Evolutionary conservation across 345 rosid species (phyloP), one percentile per base, ranked within the genome.

Genomic region (Xanthoceras sorbifolium): DNA sequence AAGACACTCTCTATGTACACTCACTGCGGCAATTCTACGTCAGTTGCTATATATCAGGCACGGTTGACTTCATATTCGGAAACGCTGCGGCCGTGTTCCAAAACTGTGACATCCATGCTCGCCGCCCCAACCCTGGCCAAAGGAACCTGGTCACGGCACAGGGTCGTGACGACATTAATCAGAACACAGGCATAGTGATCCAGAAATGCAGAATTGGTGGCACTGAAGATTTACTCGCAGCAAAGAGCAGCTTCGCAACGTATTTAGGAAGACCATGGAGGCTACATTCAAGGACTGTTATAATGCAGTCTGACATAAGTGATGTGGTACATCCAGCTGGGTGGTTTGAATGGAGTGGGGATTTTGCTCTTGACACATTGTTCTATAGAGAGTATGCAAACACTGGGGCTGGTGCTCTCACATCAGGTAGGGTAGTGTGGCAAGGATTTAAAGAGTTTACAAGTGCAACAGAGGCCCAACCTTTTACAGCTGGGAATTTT

Each of bases 221-320:
- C n/a, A 89, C 91, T 6, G 38, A 83, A 4, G 96, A 90, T 76
- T 83, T 93, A 38, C 31, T 52, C 6, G 70, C 89, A 0, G 91
- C 46, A 10, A 78, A 68, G 42, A 67, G 69, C 55, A 83, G 80
- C 34, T 79, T 87, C 34, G 65, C 64, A 25, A 78, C 91, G 6
- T 93, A 85, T 66, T 74, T 93, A 26, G 98, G 98, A 14, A 81
- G 98, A 74, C 98, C 98, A 1, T 93, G 94, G 98, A 90, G 83
- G 77, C 15, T 0, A 55, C 84, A 89, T 44, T 93, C 97, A 5
- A 82, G 91, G 67, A 91, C 98, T 0, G 81, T 93, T 25, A 57
- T 93, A 31, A 91, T 90, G 93, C 91, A 86, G 29, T 80, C 90
- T 17, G 82, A 59, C 0, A 87, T 91, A 17, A 87, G 90, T 22